Evolutionary conservation across 768 basidiomycete genomes (phyloP), one percentile per base, ranked within the genome.

Genomic region (Boletus reticulatus): DNA sequence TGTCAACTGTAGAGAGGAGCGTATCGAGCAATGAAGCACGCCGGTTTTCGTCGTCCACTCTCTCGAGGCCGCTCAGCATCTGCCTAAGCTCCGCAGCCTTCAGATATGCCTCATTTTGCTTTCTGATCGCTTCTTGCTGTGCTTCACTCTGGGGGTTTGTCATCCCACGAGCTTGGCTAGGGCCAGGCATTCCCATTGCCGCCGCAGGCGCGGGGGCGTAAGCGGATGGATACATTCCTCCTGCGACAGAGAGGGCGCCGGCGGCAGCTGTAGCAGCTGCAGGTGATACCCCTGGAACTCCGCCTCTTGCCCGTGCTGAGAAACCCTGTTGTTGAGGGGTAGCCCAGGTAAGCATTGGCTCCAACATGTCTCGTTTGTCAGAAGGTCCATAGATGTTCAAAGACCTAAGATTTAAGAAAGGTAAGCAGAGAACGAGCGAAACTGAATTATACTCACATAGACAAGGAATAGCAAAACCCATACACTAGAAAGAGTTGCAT

Each of bases 21-120:
- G 80, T 80, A 63, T 93, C 89, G 1, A 93, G 75, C 20, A 93
- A 70, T 9, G 86, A 86, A 44, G 77, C 76, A 10, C 92, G 84
- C 36, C 90, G 79, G 20, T 79, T 80, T 64, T 91, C 89, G 50
- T 92, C 87, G 56, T 89, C 83, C 3, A 94, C 86, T 67, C 85
- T 89, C 66, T 90, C 89, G 12, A 94, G 75, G 27, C 71, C 81
- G 42, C 73, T 78, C 14, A 94, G 69, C 74, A 89, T 83, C 55
- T 84, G 75, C 47, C 69, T 76, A 24, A 94, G 81, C 64, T 92
- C 89, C 3, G 76, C 73, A 0, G 91, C 90, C 62, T 82, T 89
- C 43, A 72, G 68, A 27, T 80, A 52, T 20, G 80, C 80, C 49
- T 83, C 80, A n/a, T 69, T 62, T 54, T 62, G 71, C 54, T 54